Evolutionary conservation across 139 green algal species (phyloP).

Genomic region (Tetradesmus obliquus): DNA sequence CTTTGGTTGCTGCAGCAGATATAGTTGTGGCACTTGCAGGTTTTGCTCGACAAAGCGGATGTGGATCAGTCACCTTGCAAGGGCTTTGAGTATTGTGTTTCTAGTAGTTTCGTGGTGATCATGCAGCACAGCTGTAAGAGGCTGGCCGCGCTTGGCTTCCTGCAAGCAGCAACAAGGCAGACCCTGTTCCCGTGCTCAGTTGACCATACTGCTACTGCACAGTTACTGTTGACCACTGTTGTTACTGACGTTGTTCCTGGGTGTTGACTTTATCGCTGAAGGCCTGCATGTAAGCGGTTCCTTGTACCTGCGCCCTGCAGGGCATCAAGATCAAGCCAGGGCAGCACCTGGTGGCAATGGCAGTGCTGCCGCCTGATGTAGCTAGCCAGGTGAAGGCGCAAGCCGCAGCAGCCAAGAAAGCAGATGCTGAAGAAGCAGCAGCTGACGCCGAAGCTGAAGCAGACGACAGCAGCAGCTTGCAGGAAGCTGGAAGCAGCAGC

Average conservation of each 20-base stretch:
- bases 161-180: background rate
- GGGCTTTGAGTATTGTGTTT: no score
- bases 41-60: no score
- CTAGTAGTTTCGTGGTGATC: no score
- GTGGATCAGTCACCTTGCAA: no score
- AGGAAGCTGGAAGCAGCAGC: background rate
- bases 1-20: background rate
- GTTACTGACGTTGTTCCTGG: no score
- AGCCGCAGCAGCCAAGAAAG: background rate
- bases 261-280: no score
- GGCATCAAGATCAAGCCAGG: constrained; percentile 54
- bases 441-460: background rate
- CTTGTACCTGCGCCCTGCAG: background rate
- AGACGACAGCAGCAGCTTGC: background rate
- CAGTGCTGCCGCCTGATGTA: constrained; percentile 57
- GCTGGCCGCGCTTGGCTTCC: background rate
- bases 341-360: constrained; percentile 63
- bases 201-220: no score
- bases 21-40: background rate
- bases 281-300: no score
- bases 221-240: no score
- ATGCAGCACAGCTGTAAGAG: no score
- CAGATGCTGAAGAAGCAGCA: constrained; percentile 35
- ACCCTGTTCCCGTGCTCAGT: no score
- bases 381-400: background rate